Evolutionary conservation across 129 eudicot genomes (phyloP), one percentile per base, ranked within the genome.

Genomic region (Gnaphalium uliginosum): DNA sequence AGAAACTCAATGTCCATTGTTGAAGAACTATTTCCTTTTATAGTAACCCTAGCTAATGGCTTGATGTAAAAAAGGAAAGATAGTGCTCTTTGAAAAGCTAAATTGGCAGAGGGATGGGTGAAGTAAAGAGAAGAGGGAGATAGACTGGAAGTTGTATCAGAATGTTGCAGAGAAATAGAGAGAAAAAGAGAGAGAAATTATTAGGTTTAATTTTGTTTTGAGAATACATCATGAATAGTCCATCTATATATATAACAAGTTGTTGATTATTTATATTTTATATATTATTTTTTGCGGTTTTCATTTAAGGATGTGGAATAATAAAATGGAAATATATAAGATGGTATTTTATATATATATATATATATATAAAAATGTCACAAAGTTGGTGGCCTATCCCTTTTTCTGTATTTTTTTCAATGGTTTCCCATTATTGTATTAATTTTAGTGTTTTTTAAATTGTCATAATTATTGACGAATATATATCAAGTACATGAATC

Each of bases 1-100:
- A 86, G 76, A 61, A 92, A 78, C 65, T 92, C 98, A 79, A 88
- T 89, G 68, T 90, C 98, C 98, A 92, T 92, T 33, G 71, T 29
- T 4, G 23, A 1, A 24, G 25, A 17, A 19, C 5, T 33, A 68
- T 71, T 78, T 73, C 74, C 61, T 67, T 87, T 68, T 87, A 87
- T 87, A 84, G 85, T 74, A 77, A 81, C 68, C 74, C 83, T 57
- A 35, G 68, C 39, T 33, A 46, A 21, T 5, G 33, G 5, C 15
- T 13, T 11, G 13, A 69, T 14, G 62, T 39, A 32, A 77, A 82
- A 76, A 67, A 58, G 48, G 25, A 61, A 61, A 54, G 76, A 19
- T 35, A 39, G 23, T 30, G 64, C 17, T 43, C 25, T 25, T 37
- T 72, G 71, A 39, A 82, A 72, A 78, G 78, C 66, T 77, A 26